These are phyloP conservation scores for Rubroshorea leprosula DNA, from an alignment of 345 rosid genomes.

Conservation along the genomic window DNA sequence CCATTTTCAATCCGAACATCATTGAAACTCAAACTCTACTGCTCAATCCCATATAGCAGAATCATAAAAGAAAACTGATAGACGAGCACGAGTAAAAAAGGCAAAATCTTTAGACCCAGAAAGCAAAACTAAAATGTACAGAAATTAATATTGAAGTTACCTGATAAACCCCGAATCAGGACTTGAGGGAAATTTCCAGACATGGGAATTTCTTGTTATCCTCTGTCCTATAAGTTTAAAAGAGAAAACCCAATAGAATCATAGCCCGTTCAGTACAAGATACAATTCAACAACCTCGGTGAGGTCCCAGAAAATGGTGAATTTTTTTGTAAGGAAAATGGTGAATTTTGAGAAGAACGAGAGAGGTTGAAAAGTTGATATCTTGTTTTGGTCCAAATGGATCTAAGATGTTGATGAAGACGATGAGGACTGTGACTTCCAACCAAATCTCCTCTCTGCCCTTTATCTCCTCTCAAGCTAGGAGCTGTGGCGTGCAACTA, in stretches of 20 bases:
- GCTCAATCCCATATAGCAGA: no score
- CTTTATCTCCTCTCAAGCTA: not conserved
- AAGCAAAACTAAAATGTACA: not conserved
- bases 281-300: slow-evolving; percentile 8
- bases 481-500: not conserved
- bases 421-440: slow-evolving; percentile 31
- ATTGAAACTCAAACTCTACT: not conserved
- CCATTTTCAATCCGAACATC: not conserved
- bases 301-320: slow-evolving; percentile 5
- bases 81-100: no score
- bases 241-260: slow-evolving; percentile 8
- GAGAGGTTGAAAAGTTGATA: slow-evolving; percentile 25
- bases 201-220: slow-evolving; percentile 29
- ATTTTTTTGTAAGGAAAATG: no score
- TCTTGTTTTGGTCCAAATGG: slow-evolving; percentile 30
- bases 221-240: slow-evolving; percentile 7
- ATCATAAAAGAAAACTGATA: no score
- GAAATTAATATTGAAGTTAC: slow-evolving; percentile 23
- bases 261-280: slow-evolving; percentile 8
- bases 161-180: slow-evolving; percentile 38
- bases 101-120: not conserved
- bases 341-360: slow-evolving; percentile 5
- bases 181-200: slow-evolving; percentile 31
- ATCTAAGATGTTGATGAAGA: slow-evolving; percentile 25
- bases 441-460: slow-evolving; percentile 31